phyloP scores from a whole-genome alignment of 2,329 filamentous ascomycete species.

The Myriosclerotinia duriaeana region DNA sequence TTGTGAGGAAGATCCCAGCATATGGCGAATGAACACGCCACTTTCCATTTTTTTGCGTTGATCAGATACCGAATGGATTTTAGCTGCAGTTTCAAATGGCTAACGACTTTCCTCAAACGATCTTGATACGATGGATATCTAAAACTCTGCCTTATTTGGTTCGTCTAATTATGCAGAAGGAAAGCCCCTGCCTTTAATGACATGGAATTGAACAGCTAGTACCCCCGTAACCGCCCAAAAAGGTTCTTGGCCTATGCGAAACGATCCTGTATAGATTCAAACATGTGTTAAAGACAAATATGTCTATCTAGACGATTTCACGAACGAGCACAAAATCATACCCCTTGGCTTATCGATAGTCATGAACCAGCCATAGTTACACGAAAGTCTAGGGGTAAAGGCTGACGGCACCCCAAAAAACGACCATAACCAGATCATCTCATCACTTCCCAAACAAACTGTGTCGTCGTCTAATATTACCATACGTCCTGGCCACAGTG shows the following conservation, averaged over 20 bases:
- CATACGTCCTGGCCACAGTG: neutral
- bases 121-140: neutral
- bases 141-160: constrained; percentile 9
- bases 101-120: neutral
- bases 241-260: neutral
- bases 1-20: constrained; percentile 16
- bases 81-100: neutral
- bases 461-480: constrained; percentile 5
- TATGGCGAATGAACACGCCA: constrained; percentile 21
- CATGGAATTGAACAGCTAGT: neutral
- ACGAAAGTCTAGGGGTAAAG: neutral
- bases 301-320: neutral
- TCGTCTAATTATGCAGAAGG: neutral
- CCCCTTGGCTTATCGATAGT: neutral
- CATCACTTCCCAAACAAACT: neutral
- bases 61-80: constrained; percentile 7
- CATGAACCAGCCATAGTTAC: neutral
- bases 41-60: neutral
- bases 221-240: neutral
- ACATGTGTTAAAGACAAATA: neutral
- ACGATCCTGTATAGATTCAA: neutral
- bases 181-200: neutral
- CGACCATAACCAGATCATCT: neutral
- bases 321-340: neutral
- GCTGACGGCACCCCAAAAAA: neutral